Base-by-base conservation (phyloP, 192 early-diverging fungal species). In the Coemansia aciculifera region DNA sequence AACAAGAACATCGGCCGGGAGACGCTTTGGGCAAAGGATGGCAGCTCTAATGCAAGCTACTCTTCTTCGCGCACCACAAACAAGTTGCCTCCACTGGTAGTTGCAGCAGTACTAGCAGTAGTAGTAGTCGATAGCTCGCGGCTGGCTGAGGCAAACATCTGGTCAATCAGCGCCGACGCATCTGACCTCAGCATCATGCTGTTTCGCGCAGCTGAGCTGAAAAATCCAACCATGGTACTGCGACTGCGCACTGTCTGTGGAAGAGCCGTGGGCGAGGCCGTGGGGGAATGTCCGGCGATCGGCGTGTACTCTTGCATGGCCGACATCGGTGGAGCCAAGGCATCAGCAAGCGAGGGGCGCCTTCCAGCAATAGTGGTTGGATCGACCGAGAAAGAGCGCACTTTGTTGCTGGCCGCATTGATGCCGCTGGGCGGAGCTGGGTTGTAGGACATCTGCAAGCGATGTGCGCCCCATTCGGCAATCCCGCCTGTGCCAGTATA, bases 61-160 rank as follows among this genome's bases (percentile, higher is more conserved):
- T 81, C 79, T 19, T 82, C 79, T 61, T 83, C 80, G 59, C 75
- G 68, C 27, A 83, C 80, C 17, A 61, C 72, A 42, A 54, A 63
- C 66, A 83, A 48, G 24, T 62, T 62, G 43, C 48, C 51, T 36
- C 54, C 64, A 12, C 34, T 54, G 12, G 44, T n/a, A 39, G 29
- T 12, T 13, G 40, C 56, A 10, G 39, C 36, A 12, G 29, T 24
- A 48, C n/a, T 27, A 1, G 23, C 29, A 29, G 39, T 0, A 21
- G 43, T 34, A 3, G 63, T 71, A 2, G 40, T 51, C 15, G 66
- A 42, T 21, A 81, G 67, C 70, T 81, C 73, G 38, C 72, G 68
- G 63, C 80, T 77, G 59, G 80, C 80, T 36, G 80, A 83, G 27
- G 80, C 80, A 72, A 83, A 83, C 80, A 83, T 83, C 69, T 83